These are phyloP conservation scores for Gaeumannomyces tritici DNA, from an alignment of 2,329 filamentous ascomycete genomes.

Conservation along the genomic window DNA sequence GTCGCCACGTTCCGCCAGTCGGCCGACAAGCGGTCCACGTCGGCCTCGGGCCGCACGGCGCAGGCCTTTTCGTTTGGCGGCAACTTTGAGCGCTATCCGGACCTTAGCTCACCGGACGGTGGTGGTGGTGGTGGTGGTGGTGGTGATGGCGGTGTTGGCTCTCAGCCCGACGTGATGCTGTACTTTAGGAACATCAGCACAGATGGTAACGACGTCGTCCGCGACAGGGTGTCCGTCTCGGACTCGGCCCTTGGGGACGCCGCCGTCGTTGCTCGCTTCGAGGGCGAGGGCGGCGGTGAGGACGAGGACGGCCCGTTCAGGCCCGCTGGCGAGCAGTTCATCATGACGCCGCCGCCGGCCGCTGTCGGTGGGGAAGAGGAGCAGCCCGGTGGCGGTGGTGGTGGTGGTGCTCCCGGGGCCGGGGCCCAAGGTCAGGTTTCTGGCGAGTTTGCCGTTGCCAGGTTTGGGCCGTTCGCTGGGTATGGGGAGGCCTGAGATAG, in stretches of 20 bases:
- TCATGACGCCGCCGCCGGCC: not conserved
- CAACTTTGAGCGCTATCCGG: slow-evolving; percentile 12
- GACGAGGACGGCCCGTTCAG: not conserved
- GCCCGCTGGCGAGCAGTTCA: not conserved
- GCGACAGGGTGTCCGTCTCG: slow-evolving; percentile 31
- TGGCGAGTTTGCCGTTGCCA: no score
- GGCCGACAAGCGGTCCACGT: slow-evolving; percentile 31
- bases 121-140: no score
- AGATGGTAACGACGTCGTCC: slow-evolving; percentile 40
- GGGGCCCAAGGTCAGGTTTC: no score
- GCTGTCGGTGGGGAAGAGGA: not conserved
- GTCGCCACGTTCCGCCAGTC: slow-evolving; percentile 43
- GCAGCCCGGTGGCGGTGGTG: no score
- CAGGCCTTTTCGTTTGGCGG: slow-evolving; percentile 49
- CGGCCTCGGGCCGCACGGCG: slow-evolving; percentile 43
- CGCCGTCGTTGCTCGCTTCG: not conserved
- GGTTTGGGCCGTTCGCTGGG: no score
- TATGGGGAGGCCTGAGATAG: no score
- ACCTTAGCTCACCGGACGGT: slow-evolving; percentile 6
- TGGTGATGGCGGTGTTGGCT: slow-evolving; percentile 12
- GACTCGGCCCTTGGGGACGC: not conserved
- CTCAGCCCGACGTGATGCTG: slow-evolving; percentile 27
- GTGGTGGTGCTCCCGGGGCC: no score
- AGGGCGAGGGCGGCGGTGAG: not conserved
- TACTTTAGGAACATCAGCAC: slow-evolving; percentile 49